A percentile compares a stretch with the other conserved stretches of the same genome.
Conservation (phyloP, 75 land plant genomes). For the Gnetum montanum region DNA sequence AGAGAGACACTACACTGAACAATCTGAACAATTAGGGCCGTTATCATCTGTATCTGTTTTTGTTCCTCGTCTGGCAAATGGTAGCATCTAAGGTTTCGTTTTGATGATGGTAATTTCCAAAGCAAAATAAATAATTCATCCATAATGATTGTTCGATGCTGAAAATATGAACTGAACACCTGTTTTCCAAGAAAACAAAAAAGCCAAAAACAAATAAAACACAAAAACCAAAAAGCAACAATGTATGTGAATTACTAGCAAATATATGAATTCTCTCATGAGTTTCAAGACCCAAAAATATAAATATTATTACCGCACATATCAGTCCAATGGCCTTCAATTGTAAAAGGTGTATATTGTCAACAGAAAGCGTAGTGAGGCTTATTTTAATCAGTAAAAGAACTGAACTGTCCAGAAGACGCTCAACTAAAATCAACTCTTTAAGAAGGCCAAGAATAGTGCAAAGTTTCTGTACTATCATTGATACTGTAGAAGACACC, state of each 20-base stretch:
- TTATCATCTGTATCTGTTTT: slow-evolving; percentile 92
- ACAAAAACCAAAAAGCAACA: slow-evolving; percentile 11
- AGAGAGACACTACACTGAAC: slow-evolving; percentile 74
- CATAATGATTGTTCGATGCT: slow-evolving; percentile 66
- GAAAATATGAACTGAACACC: slow-evolving; percentile 70
- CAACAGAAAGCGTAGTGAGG: slow-evolving; percentile 72
- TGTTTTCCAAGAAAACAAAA: slow-evolving; percentile 18
- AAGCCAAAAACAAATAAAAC: neutral
- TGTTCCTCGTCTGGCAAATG: slow-evolving; percentile 95
- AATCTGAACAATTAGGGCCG: slow-evolving; percentile 83
- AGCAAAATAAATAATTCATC: slow-evolving; percentile 80
- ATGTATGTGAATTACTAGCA: neutral
- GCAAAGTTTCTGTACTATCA: slow-evolving; percentile 79
- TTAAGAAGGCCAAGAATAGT: slow-evolving; percentile 70
- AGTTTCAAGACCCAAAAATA: slow-evolving; percentile 4
- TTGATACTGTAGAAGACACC: slow-evolving; percentile 53
- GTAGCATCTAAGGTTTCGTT: slow-evolving; percentile 61
- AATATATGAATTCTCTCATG: neutral
- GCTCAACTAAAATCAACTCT: slow-evolving; percentile 64
- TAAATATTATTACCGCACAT: slow-evolving; percentile 51
- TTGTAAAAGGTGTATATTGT: slow-evolving; percentile 91
- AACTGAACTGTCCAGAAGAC: slow-evolving; percentile 79
- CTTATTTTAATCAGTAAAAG: slow-evolving; percentile 81
- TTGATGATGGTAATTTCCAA: slow-evolving; percentile 77
- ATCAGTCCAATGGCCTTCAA: slow-evolving; percentile 81